phyloP scores from a whole-genome alignment of 257 asterid species.

The Primulina tabacum region DNA sequence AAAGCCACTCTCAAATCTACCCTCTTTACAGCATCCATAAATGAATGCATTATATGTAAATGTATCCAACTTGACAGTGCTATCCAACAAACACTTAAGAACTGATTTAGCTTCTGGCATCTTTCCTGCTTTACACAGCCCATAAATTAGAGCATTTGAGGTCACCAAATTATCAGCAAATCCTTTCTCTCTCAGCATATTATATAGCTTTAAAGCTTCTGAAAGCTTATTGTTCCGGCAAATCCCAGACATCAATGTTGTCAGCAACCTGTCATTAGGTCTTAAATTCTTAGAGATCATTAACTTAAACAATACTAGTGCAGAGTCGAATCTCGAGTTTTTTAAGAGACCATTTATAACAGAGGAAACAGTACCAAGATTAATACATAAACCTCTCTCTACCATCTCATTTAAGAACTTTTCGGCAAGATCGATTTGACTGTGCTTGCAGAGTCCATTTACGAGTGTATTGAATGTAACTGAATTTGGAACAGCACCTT shows the following conservation, averaged over 20 bases:
- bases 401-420: slow-evolving; percentile 56
- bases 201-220: slow-evolving; percentile 63
- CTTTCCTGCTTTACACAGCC: slow-evolving; percentile 61
- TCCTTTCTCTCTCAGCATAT: slow-evolving; percentile 50
- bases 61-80: slow-evolving; percentile 45
- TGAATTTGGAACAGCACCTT: slow-evolving; percentile 52
- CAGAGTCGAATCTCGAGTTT: slow-evolving; percentile 44
- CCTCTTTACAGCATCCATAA: slow-evolving; percentile 61
- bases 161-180: slow-evolving; percentile 55
- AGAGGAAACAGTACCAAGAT: slow-evolving; percentile 46
- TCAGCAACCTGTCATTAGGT: slow-evolving; percentile 64
- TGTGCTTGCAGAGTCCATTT: slow-evolving; percentile 59
- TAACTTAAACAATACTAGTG: slow-evolving; percentile 44
- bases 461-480: slow-evolving; percentile 59
- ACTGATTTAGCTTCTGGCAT: slow-evolving; percentile 50
- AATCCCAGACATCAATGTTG: slow-evolving; percentile 65
- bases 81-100: slow-evolving; percentile 46
- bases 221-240: slow-evolving; percentile 61
- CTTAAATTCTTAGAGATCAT: slow-evolving; percentile 54
- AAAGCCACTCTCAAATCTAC: slow-evolving; percentile 53
- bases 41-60: slow-evolving; percentile 69
- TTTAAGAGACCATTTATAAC: slow-evolving; percentile 49
- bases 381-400: slow-evolving; percentile 42
- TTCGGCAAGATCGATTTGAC: slow-evolving; percentile 57
- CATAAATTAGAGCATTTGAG: slow-evolving; percentile 75